Conservation (phyloP, 441 rosid species). For the Erysimum cheiri region DNA sequence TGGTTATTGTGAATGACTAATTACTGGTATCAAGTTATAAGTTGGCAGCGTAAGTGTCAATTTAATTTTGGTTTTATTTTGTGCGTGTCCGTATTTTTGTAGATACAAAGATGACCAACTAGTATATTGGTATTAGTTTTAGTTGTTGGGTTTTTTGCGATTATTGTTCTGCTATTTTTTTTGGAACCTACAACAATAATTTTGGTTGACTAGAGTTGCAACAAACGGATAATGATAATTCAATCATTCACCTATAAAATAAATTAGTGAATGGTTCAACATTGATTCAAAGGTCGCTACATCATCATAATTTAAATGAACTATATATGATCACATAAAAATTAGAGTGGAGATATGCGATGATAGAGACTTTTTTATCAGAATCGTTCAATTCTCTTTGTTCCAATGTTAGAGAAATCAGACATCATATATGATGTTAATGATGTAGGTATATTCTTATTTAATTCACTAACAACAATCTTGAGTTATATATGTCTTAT, state of each 20-base stretch:
- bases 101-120: conserved; percentile 15
- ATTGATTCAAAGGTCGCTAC: conserved; percentile 17
- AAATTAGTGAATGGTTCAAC: conserved; percentile 12
- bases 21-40: background rate
- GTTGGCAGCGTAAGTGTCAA: background rate
- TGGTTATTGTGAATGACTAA: background rate
- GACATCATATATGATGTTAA: conserved; percentile 23
- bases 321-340: conserved; percentile 10
- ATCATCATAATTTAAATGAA: background rate
- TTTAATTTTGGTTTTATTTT: background rate
- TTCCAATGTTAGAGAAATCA: background rate
- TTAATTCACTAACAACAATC: conserved; percentile 2
- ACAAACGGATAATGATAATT: conserved; percentile 13
- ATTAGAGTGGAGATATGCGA: conserved; percentile 20
- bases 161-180: background rate
- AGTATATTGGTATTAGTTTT: background rate
- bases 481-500: background rate
- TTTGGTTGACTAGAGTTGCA: conserved; percentile 32
- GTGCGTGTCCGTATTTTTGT: conserved; percentile 21
- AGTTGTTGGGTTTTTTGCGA: background rate
- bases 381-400: conserved; percentile 20
- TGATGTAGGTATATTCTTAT: conserved; percentile 1
- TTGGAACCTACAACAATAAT: conserved; percentile 15
- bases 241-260: conserved; percentile 11
- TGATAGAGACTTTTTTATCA: conserved; percentile 17